Evolutionary conservation across 768 basidiomycete species (phyloP).

Genomic region (Dacryopinax spathularia): DNA sequence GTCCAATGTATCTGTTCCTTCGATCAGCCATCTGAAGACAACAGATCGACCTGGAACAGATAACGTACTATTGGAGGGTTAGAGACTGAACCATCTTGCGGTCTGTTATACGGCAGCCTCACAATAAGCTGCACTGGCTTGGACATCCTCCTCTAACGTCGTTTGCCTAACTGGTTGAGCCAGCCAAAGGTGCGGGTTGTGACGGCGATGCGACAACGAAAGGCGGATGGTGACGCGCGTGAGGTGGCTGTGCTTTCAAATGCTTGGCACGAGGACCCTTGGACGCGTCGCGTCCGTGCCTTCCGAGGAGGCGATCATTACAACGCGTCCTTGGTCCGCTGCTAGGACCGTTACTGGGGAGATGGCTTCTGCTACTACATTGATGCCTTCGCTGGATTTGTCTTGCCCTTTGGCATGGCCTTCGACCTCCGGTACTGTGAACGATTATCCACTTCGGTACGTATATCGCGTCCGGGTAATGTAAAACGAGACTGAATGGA

Average conservation of each 20-base stretch:
- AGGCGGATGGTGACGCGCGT: no score
- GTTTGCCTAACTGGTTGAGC: no score
- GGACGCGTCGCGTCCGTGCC: not conserved
- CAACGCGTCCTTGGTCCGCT: not conserved
- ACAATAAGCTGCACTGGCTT: slow-evolving; percentile 54
- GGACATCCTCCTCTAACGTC: slow-evolving; percentile 1
- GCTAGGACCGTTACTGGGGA: no score
- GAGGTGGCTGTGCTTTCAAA: no score
- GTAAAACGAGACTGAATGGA: not conserved
- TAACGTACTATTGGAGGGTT: slow-evolving; percentile 56
- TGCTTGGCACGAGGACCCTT: not conserved
- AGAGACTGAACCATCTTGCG: slow-evolving; percentile 42
- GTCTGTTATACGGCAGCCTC: slow-evolving; percentile 62
- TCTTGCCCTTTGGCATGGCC: not conserved
- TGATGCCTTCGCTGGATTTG: not conserved
- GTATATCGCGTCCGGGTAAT: not conserved
- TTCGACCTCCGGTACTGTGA: not conserved
- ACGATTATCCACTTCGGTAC: not conserved
- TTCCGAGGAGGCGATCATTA: not conserved
- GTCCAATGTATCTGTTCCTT: slow-evolving; percentile 64
- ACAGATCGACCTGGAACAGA: not conserved
- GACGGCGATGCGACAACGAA: no score
- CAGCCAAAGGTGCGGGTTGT: no score
- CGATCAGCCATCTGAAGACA: not conserved
- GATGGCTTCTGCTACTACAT: not conserved